Evolutionary conservation across 2,329 filamentous ascomycete species (phyloP).

Genomic region (Colletotrichum caudatum): DNA sequence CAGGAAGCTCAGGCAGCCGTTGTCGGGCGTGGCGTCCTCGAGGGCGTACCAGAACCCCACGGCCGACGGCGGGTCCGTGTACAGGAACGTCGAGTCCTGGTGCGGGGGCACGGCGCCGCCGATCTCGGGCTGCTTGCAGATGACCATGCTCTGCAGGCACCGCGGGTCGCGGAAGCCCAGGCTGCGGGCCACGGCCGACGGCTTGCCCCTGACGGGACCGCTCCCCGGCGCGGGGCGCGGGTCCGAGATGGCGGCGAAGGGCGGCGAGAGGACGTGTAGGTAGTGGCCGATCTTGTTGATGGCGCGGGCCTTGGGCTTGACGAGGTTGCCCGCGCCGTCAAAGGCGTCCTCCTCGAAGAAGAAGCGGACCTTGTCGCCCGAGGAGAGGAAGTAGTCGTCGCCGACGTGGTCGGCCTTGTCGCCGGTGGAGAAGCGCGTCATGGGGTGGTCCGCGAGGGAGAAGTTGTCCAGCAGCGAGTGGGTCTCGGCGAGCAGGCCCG

Average conservation of each 20-base stretch:
- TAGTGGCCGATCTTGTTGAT: slow-evolving; percentile 92
- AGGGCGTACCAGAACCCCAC: slow-evolving; percentile 98
- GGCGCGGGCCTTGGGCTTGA: slow-evolving; percentile 83
- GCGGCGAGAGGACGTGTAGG: slow-evolving; percentile 75
- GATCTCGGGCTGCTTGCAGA: slow-evolving; percentile 98
- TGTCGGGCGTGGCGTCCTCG: slow-evolving; percentile 87
- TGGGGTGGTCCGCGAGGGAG: slow-evolving; percentile 84
- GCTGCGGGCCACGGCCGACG: slow-evolving; percentile 73
- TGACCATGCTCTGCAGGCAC: slow-evolving; percentile 93
- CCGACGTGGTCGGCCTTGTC: slow-evolving; percentile 82
- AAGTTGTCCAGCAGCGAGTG: slow-evolving; percentile 80
- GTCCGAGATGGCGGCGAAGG: slow-evolving; percentile 70
- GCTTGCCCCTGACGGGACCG: slow-evolving; percentile 51
- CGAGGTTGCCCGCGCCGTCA: slow-evolving; percentile 70
- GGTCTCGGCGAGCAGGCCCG: slow-evolving; percentile 79
- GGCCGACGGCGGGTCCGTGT: slow-evolving; percentile 87
- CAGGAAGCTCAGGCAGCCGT: slow-evolving; percentile 90
- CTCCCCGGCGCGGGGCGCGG: slow-evolving; percentile 57
- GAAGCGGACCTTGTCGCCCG: slow-evolving; percentile 92
- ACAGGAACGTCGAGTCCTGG: slow-evolving; percentile 93
- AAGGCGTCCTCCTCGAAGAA: slow-evolving; percentile 98
- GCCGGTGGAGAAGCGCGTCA: slow-evolving; percentile 94
- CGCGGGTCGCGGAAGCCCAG: slow-evolving; percentile 83
- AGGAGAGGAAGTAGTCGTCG: slow-evolving; percentile 92
- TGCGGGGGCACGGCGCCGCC: slow-evolving; percentile 91